phyloP scores from a whole-genome alignment of 106 monocot genomes.

The Allium cepa region DNA sequence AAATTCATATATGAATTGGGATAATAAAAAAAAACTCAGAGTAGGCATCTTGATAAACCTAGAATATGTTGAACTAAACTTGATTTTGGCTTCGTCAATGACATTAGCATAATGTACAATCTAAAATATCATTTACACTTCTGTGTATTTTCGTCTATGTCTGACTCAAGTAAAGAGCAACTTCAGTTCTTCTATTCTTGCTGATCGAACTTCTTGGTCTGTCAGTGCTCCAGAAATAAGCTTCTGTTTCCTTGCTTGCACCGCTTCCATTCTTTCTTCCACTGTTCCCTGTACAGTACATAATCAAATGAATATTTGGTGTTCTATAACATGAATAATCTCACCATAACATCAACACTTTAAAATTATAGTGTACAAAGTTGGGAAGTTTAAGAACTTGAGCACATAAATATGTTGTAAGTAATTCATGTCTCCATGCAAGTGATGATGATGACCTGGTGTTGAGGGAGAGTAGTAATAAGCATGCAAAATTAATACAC shows the following conservation, averaged over 20 bases:
- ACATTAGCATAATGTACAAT: not conserved
- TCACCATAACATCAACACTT: too few relatives aligned
- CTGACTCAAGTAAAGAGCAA: constrained; percentile 67
- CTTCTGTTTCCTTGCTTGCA: constrained; percentile 85
- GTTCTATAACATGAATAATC: too few relatives aligned
- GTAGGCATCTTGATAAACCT: too few relatives aligned
- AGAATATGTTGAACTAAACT: not conserved
- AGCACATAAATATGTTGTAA: too few relatives aligned
- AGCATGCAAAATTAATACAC: too few relatives aligned
- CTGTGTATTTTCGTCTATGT: not conserved
- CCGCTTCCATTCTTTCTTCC: constrained; percentile 83
- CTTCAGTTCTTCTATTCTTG: constrained; percentile 88
- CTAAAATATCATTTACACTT: not conserved
- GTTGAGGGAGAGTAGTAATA: too few relatives aligned
- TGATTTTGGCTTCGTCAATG: not conserved
- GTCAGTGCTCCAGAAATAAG: constrained; percentile 89
- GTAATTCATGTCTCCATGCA: too few relatives aligned
- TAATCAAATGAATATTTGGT: not conserved
- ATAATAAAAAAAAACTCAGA: too few relatives aligned
- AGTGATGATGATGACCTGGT: too few relatives aligned
- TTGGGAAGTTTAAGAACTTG: too few relatives aligned
- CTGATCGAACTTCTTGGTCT: constrained; percentile 82
- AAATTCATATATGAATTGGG: too few relatives aligned
- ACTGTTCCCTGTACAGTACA: constrained; percentile 63
- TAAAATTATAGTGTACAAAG: too few relatives aligned